These are phyloP conservation scores for Verbena officinalis DNA, from an alignment of 257 asterid genomes.

Conservation along the genomic window DNA sequence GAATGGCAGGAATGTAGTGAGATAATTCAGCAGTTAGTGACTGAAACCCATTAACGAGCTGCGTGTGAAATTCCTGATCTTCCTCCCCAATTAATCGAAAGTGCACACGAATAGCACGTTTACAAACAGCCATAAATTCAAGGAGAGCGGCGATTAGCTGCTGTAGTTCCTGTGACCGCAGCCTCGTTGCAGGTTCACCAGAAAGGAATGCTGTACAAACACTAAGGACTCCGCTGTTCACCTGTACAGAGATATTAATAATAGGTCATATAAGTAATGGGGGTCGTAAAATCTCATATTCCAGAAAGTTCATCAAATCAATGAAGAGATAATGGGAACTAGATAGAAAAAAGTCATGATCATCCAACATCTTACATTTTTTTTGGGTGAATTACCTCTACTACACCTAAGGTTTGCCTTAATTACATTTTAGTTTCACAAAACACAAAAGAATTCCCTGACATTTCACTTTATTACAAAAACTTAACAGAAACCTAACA, in stretches of 20 bases:
- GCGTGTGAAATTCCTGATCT: slow-evolving; percentile 97
- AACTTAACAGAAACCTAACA: too few relatives aligned
- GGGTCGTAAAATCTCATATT: not conserved
- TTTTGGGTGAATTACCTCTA: too few relatives aligned
- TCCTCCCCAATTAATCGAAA: slow-evolving; percentile 93
- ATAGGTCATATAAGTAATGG: not conserved
- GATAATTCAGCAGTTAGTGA: slow-evolving; percentile 98
- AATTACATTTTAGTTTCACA: too few relatives aligned
- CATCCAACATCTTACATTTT: too few relatives aligned
- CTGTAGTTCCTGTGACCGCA: slow-evolving; percentile 94
- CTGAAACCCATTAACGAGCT: slow-evolving; percentile 97
- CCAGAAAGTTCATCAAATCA: not conserved
- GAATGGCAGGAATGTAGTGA: slow-evolving; percentile 99
- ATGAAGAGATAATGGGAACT: not conserved
- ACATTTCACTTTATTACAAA: too few relatives aligned
- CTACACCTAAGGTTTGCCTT: too few relatives aligned
- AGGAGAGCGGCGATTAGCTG: slow-evolving; percentile 96
- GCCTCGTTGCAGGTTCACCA: slow-evolving; percentile 98
- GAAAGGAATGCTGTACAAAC: slow-evolving; percentile 99
- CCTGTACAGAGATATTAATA: slow-evolving; percentile 50
- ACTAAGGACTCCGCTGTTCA: slow-evolving; percentile 96
- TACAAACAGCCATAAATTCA: slow-evolving; percentile 99
- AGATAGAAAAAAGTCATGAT: too few relatives aligned
- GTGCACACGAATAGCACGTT: slow-evolving; percentile 97
- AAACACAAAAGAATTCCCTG: too few relatives aligned